Conservation (phyloP, 495 filamentous ascomycete species). For the Tuber calosporum region DNA sequence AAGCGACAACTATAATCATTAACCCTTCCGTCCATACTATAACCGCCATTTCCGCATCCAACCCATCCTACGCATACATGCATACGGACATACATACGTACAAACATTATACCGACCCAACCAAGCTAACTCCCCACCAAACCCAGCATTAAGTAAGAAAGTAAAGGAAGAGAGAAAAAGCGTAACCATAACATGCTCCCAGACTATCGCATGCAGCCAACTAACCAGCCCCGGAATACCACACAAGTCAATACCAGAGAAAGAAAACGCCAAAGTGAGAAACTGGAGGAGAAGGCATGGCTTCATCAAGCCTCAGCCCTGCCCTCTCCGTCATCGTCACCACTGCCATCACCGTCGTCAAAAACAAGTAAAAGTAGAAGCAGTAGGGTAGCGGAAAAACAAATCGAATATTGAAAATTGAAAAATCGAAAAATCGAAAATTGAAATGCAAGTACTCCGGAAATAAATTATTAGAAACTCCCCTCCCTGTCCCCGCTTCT, state of each 20-base stretch:
- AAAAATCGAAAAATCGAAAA: not conserved
- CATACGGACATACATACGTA: not conserved
- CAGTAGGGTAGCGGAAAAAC: not conserved
- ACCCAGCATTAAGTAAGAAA: not conserved
- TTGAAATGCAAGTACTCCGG: slow-evolving; percentile 1
- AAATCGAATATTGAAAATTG: not conserved
- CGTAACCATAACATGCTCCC: not conserved
- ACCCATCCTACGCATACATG: not conserved
- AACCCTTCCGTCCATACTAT: not conserved
- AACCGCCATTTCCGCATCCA: not conserved
- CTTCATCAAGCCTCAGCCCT: not conserved
- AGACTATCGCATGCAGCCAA: not conserved
- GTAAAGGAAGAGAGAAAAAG: not conserved
- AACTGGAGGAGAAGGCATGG: not conserved
- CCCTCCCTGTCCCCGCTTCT: not conserved
- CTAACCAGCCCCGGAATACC: not conserved
- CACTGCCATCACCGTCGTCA: not conserved
- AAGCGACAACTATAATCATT: not conserved
- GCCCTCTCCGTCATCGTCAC: not conserved
- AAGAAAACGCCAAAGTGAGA: not conserved
- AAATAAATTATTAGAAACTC: slow-evolving; percentile 3
- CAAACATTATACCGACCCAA: not conserved
- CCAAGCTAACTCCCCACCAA: not conserved
- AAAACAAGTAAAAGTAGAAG: not conserved
- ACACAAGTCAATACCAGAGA: not conserved